phyloP scores from a whole-genome alignment of 2,329 filamentous ascomycete genomes.

The Trichoderma atroviride region DNA sequence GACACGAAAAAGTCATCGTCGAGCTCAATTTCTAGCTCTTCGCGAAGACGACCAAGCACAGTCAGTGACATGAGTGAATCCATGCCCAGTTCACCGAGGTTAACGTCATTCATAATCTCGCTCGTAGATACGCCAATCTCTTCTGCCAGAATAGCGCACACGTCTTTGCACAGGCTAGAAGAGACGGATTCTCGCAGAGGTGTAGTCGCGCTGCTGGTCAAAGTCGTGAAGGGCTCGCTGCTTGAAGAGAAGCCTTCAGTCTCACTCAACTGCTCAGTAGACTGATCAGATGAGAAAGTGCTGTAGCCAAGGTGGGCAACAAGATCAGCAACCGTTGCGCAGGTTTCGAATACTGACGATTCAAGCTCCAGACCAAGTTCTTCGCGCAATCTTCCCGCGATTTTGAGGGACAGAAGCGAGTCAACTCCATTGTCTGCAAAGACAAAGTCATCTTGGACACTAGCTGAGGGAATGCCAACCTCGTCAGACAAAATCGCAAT shows the following conservation, averaged over 20 bases:
- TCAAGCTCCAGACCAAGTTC: conserved; percentile 25
- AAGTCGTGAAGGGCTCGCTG: not conserved
- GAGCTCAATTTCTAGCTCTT: conserved; percentile 60
- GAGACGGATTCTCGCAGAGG: not conserved
- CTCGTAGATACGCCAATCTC: conserved; percentile 26
- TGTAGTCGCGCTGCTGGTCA: conserved; percentile 1
- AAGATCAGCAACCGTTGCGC: conserved; percentile 10
- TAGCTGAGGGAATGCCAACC: conserved; percentile 55
- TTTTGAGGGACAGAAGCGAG: conserved; percentile 24
- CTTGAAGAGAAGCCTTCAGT: not conserved
- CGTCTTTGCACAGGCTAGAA: not conserved
- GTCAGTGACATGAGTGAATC: conserved; percentile 63
- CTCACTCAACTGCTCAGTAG: conserved; percentile 4
- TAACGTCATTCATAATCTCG: conserved; percentile 44
- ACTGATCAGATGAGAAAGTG: not conserved
- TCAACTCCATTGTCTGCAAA: conserved; percentile 24
- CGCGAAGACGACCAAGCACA: conserved; percentile 57
- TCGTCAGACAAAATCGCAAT: conserved; percentile 59
- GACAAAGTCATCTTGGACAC: conserved; percentile 49
- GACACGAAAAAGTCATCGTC: conserved; percentile 55
- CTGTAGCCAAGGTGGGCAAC: conserved; percentile 1
- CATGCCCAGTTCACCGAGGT: conserved; percentile 59
- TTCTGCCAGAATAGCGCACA: conserved; percentile 19
- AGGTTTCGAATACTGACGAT: conserved; percentile 11
- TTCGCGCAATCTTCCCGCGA: conserved; percentile 26